Evolutionary conservation across 2,329 filamentous ascomycete genomes (phyloP), one percentile per base, ranked within the genome.

Genomic region (Aspergillus cejpii): DNA sequence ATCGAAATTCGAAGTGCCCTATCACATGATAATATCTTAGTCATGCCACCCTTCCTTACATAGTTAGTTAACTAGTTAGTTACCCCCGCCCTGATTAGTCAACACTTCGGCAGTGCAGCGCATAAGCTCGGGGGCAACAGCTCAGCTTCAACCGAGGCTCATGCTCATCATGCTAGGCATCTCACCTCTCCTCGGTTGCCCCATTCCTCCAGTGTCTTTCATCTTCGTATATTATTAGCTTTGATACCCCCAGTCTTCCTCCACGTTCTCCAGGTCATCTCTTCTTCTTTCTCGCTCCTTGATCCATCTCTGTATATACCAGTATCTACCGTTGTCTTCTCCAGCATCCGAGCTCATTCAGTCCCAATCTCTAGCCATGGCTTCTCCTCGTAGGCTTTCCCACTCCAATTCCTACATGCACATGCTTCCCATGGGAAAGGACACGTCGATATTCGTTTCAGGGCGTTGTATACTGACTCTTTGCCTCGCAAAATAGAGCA

Each of bases 321-420:
- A n/a, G n/a, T n/a, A n/a, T n/a, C n/a, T 31, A 10, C 28, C 14
- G 14, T 31, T 15, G n/a, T 31, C 17, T 31, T 6, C 28, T 31
- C 28, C 3, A 10, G n/a, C 28, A 31, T 31, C 28, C 28, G 28
- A 15, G 23, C 24, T 37, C 29, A 27, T 19, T 38, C 24, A 4
- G 21, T 39, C 37, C 24, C 40, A 31, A 45, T 40, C 21, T 43
- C 7, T 40, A 44, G 61, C 31, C 60, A 90, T 90, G 85, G 83
- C 85, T 54, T 88, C 85, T 70, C 83, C 85, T 70, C 86, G 86
- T 90, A 81, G 67, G 85, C 74, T 44, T 46, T 37, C 45, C 49
- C 39, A 40, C 41, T 41, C 44, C 12, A 23, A 41, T 24, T 26
- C 39, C 27, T 24, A 19, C 48, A 54, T 59, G 48, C 57, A 6